Conservation (phyloP, 2,329 filamentous ascomycete genomes). For the Aureobasidium sp. region DNA sequence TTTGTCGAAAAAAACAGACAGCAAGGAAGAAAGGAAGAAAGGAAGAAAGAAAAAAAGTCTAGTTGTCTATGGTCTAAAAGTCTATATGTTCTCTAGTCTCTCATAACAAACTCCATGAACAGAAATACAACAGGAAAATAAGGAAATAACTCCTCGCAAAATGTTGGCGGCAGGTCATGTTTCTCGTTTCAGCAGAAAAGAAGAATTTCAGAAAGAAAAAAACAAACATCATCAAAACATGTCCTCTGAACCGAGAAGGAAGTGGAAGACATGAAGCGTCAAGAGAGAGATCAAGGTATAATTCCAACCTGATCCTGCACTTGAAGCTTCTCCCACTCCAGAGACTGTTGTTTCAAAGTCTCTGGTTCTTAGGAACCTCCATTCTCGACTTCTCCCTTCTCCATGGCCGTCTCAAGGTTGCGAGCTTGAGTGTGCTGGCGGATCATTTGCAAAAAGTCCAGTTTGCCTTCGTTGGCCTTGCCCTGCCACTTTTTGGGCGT, state of each 20-base stretch:
- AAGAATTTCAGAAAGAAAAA: background rate
- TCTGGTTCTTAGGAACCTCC: background rate
- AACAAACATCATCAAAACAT: background rate
- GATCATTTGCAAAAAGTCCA: constrained; percentile 19
- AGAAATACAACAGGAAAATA: background rate
- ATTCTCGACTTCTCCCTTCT: constrained; percentile 12
- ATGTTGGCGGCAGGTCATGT: background rate
- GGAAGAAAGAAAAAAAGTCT: background rate
- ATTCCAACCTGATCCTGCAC: background rate
- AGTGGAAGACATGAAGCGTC: background rate
- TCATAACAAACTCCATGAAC: background rate
- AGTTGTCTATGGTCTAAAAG: no score
- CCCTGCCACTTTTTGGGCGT: constrained; percentile 26
- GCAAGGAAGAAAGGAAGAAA: background rate
- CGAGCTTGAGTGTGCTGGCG: background rate
- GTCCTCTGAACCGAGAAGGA: background rate
- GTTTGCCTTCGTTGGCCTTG: constrained; percentile 20
- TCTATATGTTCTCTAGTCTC: background rate
- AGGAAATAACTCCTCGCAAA: background rate
- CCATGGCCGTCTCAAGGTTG: background rate
- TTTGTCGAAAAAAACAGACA: no score
- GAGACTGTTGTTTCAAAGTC: background rate
- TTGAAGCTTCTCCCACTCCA: background rate
- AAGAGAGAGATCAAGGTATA: background rate
- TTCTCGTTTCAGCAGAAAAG: constrained; percentile 4